Evolutionary conservation across 2,329 filamentous ascomycete genomes (phyloP).

Genomic region (Leptographium radiaticola): DNA sequence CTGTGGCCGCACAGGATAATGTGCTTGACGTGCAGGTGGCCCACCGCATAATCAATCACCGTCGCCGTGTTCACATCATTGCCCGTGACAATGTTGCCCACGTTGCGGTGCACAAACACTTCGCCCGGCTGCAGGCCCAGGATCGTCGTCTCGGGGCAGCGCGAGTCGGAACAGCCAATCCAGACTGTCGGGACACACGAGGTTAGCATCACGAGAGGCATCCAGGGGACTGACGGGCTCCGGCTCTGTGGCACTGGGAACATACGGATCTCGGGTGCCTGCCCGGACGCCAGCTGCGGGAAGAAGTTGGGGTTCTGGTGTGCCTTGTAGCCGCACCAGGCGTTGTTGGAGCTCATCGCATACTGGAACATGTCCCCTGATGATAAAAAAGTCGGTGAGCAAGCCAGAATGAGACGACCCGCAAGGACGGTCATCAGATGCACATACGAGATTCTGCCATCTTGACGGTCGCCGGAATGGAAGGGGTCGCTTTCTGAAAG

Average conservation of each 20-base stretch:
- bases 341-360: slow-evolving; percentile 54
- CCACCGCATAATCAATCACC: slow-evolving; percentile 70
- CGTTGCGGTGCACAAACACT: slow-evolving; percentile 82
- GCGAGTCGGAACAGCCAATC: slow-evolving; percentile 79
- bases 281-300: slow-evolving; percentile 50
- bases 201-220: background rate
- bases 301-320: slow-evolving; percentile 61
- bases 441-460: background rate
- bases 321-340: slow-evolving; percentile 54
- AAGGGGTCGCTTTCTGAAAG: background rate
- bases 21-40: slow-evolving; percentile 56
- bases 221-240: too few relatives aligned
- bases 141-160: slow-evolving; percentile 72
- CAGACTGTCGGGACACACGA: slow-evolving; percentile 38
- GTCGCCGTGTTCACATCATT: slow-evolving; percentile 63
- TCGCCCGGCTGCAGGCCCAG: slow-evolving; percentile 69
- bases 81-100: slow-evolving; percentile 68
- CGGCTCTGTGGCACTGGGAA: background rate
- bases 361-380: slow-evolving; percentile 45
- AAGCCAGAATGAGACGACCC: background rate
- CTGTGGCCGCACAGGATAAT: slow-evolving; percentile 60
- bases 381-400: slow-evolving; percentile 1
- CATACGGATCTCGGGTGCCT: slow-evolving; percentile 47
- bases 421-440: background rate
- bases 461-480: background rate